Evolutionary conservation across 805 yeast species (phyloP).

Genomic region (Candida parachauliodes): DNA sequence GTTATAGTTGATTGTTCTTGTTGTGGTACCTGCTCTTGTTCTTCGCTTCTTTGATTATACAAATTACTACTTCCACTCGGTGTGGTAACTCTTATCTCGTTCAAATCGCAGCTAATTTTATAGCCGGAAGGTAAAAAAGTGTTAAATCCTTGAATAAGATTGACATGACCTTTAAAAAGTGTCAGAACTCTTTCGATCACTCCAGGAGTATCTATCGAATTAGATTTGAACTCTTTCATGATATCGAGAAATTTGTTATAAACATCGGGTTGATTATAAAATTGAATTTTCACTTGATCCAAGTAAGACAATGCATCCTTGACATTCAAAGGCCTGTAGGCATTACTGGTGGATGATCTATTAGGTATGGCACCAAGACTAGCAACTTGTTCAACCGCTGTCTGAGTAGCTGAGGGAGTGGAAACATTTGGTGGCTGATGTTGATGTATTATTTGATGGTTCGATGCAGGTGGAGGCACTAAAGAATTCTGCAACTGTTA

Average conservation of each 20-base stretch:
- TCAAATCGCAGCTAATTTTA: conserved; percentile 90
- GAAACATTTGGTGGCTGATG: conserved; percentile 18
- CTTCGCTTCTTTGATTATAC: conserved; percentile 18
- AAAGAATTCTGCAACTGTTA: conserved; percentile 10
- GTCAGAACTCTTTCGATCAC: conserved; percentile 94
- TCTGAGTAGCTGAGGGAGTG: conserved; percentile 14
- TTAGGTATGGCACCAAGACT: conserved; percentile 35
- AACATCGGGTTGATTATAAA: conserved; percentile 88
- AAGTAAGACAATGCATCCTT: conserved; percentile 93
- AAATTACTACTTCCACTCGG: conserved; percentile 71
- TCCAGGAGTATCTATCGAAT: conserved; percentile 91
- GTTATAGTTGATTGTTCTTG: conserved; percentile 14
- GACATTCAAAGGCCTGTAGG: conserved; percentile 82
- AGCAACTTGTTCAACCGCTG: conserved; percentile 11
- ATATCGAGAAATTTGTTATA: conserved; percentile 94
- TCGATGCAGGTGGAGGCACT: conserved; percentile 26
- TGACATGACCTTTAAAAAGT: conserved; percentile 88
- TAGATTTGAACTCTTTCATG: conserved; percentile 98
- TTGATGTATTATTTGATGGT: conserved; percentile 13
- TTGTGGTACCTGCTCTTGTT: conserved; percentile 16
- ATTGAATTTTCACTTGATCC: conserved; percentile 93
- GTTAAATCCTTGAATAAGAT: conserved; percentile 93
- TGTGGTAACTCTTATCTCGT: conserved; percentile 90
- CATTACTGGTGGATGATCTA: conserved; percentile 38
- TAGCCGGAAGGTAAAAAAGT: conserved; percentile 97